phyloP scores from a whole-genome alignment of 306 rosid species.

The Sindora glabra region DNA sequence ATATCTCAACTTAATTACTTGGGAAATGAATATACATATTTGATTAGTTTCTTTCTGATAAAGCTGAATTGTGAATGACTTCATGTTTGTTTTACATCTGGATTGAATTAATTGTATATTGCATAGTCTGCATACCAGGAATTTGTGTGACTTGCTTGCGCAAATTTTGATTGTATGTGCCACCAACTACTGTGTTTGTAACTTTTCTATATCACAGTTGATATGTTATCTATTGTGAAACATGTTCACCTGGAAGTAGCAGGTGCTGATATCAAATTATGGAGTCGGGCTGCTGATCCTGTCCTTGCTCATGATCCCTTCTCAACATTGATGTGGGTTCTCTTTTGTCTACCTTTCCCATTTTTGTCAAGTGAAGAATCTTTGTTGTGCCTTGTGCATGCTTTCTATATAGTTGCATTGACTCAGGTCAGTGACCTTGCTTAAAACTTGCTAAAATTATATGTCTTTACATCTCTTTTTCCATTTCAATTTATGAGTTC shows the following conservation, averaged over 20 bases:
- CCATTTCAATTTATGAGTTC: too few species aligned
- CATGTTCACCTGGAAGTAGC: slow-evolving; percentile 35
- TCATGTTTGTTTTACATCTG: background rate
- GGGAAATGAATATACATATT: background rate
- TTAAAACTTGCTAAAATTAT: slow-evolving; percentile 3
- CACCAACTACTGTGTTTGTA: too few species aligned
- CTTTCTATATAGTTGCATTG: slow-evolving; percentile 72
- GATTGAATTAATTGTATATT: background rate
- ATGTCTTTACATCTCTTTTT: too few species aligned
- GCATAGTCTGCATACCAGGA: background rate
- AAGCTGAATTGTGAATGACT: background rate
- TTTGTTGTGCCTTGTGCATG: slow-evolving; percentile 66
- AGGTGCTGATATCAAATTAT: slow-evolving; percentile 48
- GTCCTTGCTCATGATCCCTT: slow-evolving; percentile 77
- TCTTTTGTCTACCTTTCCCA: slow-evolving; percentile 82
- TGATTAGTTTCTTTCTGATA: background rate
- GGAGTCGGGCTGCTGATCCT: slow-evolving; percentile 83
- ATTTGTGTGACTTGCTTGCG: too few species aligned
- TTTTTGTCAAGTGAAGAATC: slow-evolving; percentile 78
- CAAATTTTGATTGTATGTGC: too few species aligned
- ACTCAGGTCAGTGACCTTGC: slow-evolving; percentile 58
- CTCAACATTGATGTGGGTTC: slow-evolving; percentile 91
- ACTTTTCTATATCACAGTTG: slow-evolving; percentile 39
- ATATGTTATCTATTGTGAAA: slow-evolving; percentile 45
- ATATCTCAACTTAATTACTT: background rate